These are phyloP conservation scores for Takashimella tepidaria DNA, from an alignment of 1,284 basidiomycete genomes.

Conservation along the genomic window DNA sequence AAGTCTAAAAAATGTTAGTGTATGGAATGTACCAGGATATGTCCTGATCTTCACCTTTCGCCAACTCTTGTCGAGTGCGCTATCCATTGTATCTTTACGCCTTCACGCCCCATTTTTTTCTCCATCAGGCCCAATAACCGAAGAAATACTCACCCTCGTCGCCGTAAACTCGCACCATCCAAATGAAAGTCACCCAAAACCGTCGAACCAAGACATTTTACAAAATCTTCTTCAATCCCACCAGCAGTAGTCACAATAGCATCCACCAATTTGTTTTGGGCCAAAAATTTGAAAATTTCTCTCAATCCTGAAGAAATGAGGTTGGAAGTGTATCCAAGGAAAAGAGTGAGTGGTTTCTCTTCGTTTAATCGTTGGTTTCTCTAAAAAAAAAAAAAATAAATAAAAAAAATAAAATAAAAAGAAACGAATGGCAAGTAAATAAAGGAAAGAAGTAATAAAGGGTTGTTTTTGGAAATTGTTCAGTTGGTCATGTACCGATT, in stretches of 20 bases:
- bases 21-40: neutral
- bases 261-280: constrained; percentile 85
- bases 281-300: constrained; percentile 87
- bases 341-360: constrained; percentile 58
- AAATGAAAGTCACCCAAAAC: constrained; percentile 92
- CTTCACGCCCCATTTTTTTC: neutral
- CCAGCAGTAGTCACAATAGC: constrained; percentile 96
- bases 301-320: constrained; percentile 95
- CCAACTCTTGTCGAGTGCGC: neutral
- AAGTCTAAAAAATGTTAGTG: constrained; percentile 50
- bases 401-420: no score
- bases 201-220: constrained; percentile 95
- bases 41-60: neutral
- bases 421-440: no score
- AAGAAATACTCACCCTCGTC: constrained; percentile 55
- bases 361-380: constrained; percentile 35
- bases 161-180: constrained; percentile 80
- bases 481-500: neutral
- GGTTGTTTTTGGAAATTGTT: no score
- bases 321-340: constrained; percentile 98
- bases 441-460: no score
- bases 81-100: neutral
- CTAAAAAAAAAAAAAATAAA: no score
- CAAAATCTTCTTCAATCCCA: constrained; percentile 97
- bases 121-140: neutral